phyloP scores from a whole-genome alignment of 306 rosid genomes.

The Coriaria nepalensis region DNA sequence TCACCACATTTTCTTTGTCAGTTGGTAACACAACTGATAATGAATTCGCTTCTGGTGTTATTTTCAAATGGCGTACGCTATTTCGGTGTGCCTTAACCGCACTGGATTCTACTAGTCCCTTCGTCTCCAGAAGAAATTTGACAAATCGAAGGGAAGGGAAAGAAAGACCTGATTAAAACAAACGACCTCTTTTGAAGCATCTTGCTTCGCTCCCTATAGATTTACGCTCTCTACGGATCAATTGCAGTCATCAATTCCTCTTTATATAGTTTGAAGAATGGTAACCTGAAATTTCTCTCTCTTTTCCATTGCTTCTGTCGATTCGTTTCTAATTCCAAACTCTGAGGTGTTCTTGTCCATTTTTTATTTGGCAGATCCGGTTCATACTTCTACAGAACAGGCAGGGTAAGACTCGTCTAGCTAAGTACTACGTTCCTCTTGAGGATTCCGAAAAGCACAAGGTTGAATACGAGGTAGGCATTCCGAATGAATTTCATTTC shows the following conservation, averaged over 20 bases:
- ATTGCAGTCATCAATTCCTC: neutral
- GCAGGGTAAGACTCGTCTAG: constrained; percentile 86
- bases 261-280: constrained; percentile 6
- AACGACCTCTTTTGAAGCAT: too few relatives aligned
- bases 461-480: constrained; percentile 88
- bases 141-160: neutral
- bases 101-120: neutral
- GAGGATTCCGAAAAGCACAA: constrained; percentile 96
- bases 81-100: neutral
- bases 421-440: constrained; percentile 91
- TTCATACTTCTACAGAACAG: constrained; percentile 88
- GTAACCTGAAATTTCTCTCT: neutral
- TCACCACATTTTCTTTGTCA: too few relatives aligned
- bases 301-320: neutral
- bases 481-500: neutral
- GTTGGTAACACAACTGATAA: too few relatives aligned
- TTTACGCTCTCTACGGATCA: neutral
- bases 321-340: neutral
- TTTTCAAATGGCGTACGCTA: too few relatives aligned
- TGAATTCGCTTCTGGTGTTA: too few relatives aligned
- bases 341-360: neutral
- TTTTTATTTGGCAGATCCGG: constrained; percentile 59
- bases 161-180: too few relatives aligned
- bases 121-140: neutral
- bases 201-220: too few relatives aligned